A percentile compares a stretch with the other conserved stretches of the same genome.
These are phyloP conservation scores for Penicillium mononematosum DNA, from an alignment of 495 filamentous ascomycete species.

Conservation along the genomic window DNA sequence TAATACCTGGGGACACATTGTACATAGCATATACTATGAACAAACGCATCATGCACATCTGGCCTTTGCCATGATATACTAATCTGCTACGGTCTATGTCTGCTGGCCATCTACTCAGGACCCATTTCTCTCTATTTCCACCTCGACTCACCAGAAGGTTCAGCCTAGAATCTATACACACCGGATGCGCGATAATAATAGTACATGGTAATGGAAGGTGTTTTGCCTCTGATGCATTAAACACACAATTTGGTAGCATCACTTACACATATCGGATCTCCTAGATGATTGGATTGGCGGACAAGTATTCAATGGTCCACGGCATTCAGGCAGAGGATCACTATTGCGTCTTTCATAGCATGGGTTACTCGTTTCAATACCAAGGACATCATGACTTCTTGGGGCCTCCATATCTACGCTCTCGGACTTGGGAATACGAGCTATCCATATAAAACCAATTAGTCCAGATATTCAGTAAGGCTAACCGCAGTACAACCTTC, in stretches of 20 bases:
- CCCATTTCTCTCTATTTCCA: neutral
- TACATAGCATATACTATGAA: constrained; percentile 8
- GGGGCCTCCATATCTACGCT: neutral
- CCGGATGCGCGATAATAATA: constrained; percentile 3
- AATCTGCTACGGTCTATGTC: neutral
- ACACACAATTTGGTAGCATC: neutral
- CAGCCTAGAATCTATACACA: constrained; percentile 13
- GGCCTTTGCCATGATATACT: neutral
- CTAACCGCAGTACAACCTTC: too few relatives aligned
- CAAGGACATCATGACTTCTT: neutral
- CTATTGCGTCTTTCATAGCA: neutral
- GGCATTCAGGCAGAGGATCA: constrained; percentile 24
- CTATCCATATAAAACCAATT: neutral
- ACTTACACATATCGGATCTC: constrained; percentile 26
- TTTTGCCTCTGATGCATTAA: neutral
- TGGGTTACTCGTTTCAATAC: neutral
- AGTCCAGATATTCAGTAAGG: neutral
- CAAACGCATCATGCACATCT: neutral
- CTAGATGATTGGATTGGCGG: constrained; percentile 17
- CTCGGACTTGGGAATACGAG: neutral
- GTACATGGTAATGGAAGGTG: constrained; percentile 20
- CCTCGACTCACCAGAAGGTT: neutral
- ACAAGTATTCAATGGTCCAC: constrained; percentile 17
- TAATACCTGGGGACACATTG: constrained; percentile 2
- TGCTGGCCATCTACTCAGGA: neutral